phyloP scores from a whole-genome alignment of 139 green algal genomes.

The Nannochloris sp. region DNA sequence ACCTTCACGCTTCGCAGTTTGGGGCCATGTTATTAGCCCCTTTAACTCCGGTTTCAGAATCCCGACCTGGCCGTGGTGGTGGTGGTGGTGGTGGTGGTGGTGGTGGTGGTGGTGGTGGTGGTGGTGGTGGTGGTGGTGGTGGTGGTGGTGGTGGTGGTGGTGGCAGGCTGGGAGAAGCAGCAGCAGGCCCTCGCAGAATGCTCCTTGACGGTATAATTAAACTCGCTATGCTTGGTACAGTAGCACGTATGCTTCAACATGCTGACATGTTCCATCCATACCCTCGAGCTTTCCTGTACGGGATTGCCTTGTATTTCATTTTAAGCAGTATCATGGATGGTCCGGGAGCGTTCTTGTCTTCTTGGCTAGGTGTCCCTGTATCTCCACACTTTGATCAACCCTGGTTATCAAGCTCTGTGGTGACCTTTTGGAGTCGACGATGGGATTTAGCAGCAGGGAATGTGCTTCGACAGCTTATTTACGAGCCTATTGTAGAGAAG shows the following conservation, averaged over 20 bases:
- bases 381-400: constrained; percentile 45
- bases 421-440: constrained; percentile 42
- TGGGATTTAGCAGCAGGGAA: constrained; percentile 50
- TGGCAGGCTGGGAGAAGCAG: no score
- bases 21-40: not conserved
- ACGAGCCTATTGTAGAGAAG: constrained; percentile 42
- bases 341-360: not conserved
- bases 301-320: not conserved
- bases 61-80: no score
- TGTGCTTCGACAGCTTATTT: constrained; percentile 31
- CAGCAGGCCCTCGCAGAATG: no score
- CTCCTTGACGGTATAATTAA: no score
- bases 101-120: no score
- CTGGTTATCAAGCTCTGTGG: constrained; percentile 23
- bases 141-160: no score
- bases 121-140: no score
- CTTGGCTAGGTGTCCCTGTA: constrained; percentile 12
- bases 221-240: no score
- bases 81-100: no score
- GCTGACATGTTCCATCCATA: no score
- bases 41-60: not conserved
- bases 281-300: no score
- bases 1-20: not conserved
- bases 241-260: no score
- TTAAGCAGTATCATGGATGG: not conserved